phyloP scores from a whole-genome alignment of 2,329 filamentous ascomycete genomes.

The Cladobotryum protrusum region DNA sequence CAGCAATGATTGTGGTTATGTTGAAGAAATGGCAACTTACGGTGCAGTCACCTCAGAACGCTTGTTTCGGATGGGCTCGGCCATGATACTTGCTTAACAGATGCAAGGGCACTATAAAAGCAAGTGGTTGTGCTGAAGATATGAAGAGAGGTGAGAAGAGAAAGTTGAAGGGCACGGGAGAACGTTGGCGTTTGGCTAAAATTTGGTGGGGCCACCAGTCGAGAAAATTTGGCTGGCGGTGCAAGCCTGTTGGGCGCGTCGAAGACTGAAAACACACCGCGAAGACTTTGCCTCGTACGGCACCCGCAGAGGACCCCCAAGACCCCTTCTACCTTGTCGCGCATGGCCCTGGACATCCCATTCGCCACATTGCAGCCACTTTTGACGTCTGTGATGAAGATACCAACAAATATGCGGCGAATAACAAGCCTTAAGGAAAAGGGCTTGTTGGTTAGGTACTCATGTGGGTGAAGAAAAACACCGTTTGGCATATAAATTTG shows the following conservation, averaged over 20 bases:
- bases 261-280: background rate
- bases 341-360: too few species aligned
- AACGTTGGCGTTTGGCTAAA: conserved; percentile 31
- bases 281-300: background rate
- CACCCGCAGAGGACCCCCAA: too few species aligned
- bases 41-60: conserved; percentile 52
- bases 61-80: conserved; percentile 60
- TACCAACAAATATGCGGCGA: too few species aligned
- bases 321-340: too few species aligned
- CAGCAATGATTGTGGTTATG: conserved; percentile 3
- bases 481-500: too few species aligned
- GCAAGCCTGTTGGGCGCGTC: conserved; percentile 25
- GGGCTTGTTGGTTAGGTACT: too few species aligned
- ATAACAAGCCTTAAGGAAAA: too few species aligned
- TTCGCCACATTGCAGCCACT: too few species aligned
- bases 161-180: conserved; percentile 28
- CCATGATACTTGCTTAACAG: conserved; percentile 41
- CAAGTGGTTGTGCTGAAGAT: conserved; percentile 17
- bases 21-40: conserved; percentile 37
- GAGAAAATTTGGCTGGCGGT: conserved; percentile 30
- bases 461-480: too few species aligned
- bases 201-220: conserved; percentile 34
- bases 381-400: too few species aligned
- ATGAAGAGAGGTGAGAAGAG: conserved; percentile 25
- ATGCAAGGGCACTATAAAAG: conserved; percentile 20